Evolutionary conservation across 805 yeast genomes (phyloP), one percentile per base, ranked within the genome.

Genomic region (Brettanomyces anomalus): DNA sequence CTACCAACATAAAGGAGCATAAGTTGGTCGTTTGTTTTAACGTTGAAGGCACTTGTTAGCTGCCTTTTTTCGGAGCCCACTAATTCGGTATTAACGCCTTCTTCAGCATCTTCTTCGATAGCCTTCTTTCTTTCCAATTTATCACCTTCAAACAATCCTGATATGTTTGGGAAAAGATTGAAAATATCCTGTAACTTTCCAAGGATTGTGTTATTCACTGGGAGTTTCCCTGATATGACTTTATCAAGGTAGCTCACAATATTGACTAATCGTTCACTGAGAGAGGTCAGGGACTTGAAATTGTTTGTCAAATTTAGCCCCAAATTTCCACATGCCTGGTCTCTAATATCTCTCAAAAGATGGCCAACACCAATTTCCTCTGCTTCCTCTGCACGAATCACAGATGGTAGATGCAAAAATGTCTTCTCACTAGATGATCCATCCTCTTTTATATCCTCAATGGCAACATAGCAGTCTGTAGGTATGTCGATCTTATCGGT

Each of bases 311-410:
- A 79, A 58, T 82, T 79, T 41, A 89, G 77, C 3, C 97, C 81
- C 46, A 93, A 73, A 39, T 82, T 82, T 8, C 98, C 98, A 13
- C 96, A 94, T 8, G 97, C 96, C 54, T 89, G 96, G 59, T 90
- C 97, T 56, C 97, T 78, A 19, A 88, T 87, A 57, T 93, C 98
- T 57, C 97, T 80, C 46, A 93, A 66, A 47, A 93, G 66, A 61
- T 93, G 99, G 63, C 93, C 99, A 13, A 93, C 99, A 48, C 98
- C 99, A 52, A 93, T 93, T 65, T 93, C 99, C 65, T 93, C 99
- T 8, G 98, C 98, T 61, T 93, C 99, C 60, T 93, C 98, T 3
- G 99, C 99, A 60, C 85, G 90, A 49, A 94, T 87, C 24, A 77
- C 71, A 13, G 96, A 85, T 10, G 97, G 96, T 26, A 90, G 79